Base-by-base conservation (phyloP, 2,329 filamentous ascomycete genomes). In the Akanthomyces muscarius region DNA sequence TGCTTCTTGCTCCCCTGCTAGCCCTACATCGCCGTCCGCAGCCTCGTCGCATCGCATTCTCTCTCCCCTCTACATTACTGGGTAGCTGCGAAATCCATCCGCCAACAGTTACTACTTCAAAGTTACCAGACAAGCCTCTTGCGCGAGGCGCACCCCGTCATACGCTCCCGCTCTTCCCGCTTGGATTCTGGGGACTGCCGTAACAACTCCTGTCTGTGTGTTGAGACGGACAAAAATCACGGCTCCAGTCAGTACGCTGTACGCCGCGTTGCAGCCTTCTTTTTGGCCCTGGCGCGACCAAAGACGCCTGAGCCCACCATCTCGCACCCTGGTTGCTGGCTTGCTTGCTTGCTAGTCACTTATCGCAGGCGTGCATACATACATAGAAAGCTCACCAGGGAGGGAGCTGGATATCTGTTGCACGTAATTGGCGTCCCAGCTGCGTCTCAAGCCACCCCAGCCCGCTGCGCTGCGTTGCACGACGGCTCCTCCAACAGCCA, bases 231-330 rank as follows among this genome's bases (percentile, higher is more conserved):
- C 1, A 10, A 18, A 36, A 14, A n/a, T 8, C 2, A n/a, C 6
- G 48, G 4, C 50, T 51, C n/a, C 38, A 33, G 23, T 38, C 50
- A 21, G 21, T 36, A 50, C 13, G 41, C 38, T 38, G 55, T 47
- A 28, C 30, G 33, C 28, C 54, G 10, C 7, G 42, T 30, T 21
- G 50, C 33, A 45, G 25, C 55, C 44, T n/a, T 58, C 44, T 36
- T 23, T 18, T 48, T 33, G 30, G 18, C 36, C 23, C 45, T 16
- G 33, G 30, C 56, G 18, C 30, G n/a, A 47, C 28, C 16, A 23
- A 30, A 23, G 36, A n/a, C 57, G 47, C 57, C 47, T 60, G 57
- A 33, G 57, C 47, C 36, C 47, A 44, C 57, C 33, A 59, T 14
- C 38, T n/a, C 25, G 11, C 23, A 41, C 53, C n/a, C 38, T 16